A percentile compares a stretch with the other conserved stretches of the same genome.
phyloP scores from a whole-genome alignment of 495 filamentous ascomycete genomes.

The Neurospora tetraspora region DNA sequence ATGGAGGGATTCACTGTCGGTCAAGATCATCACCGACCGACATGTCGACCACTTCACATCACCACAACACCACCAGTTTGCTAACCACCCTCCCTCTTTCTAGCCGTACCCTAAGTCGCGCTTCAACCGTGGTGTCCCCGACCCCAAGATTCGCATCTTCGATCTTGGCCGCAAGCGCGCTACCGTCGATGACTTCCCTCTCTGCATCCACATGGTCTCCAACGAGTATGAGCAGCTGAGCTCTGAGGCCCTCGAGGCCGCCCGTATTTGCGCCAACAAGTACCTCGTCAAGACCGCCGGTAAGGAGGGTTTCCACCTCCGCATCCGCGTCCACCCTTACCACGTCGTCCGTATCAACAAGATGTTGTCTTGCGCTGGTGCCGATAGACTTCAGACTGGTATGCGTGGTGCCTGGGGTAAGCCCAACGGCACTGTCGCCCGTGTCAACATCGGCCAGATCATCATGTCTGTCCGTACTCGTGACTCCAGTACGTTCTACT shows the following conservation, averaged over 20 bases:
- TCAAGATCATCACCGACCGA: neutral
- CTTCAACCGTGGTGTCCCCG: slow-evolving; percentile 99
- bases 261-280: slow-evolving; percentile 99
- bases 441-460: slow-evolving; percentile 99
- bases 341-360: slow-evolving; percentile 99
- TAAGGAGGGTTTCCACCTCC: slow-evolving; percentile 99
- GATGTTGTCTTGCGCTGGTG: slow-evolving; percentile 99
- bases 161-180: slow-evolving; percentile 98
- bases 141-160: slow-evolving; percentile 99
- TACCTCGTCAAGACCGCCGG: slow-evolving; percentile 94
- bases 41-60: neutral
- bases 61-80: neutral
- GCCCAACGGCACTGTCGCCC: slow-evolving; percentile 93
- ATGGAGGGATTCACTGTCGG: neutral
- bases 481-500: slow-evolving; percentile 58
- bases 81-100: slow-evolving; percentile 25
- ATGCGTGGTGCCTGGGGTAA: slow-evolving; percentile 99
- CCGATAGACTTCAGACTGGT: slow-evolving; percentile 99
- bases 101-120: slow-evolving; percentile 98
- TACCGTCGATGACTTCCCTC: slow-evolving; percentile 95
- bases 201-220: slow-evolving; percentile 96
- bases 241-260: slow-evolving; percentile 96
- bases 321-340: slow-evolving; percentile 96
- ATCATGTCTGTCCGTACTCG: slow-evolving; percentile 91
- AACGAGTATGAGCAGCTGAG: slow-evolving; percentile 99